Percentiles rank a stretch among this genome's conserved stretches.
Conservation (phyloP, 257 asterid species). For the Solanum verrucosum region DNA sequence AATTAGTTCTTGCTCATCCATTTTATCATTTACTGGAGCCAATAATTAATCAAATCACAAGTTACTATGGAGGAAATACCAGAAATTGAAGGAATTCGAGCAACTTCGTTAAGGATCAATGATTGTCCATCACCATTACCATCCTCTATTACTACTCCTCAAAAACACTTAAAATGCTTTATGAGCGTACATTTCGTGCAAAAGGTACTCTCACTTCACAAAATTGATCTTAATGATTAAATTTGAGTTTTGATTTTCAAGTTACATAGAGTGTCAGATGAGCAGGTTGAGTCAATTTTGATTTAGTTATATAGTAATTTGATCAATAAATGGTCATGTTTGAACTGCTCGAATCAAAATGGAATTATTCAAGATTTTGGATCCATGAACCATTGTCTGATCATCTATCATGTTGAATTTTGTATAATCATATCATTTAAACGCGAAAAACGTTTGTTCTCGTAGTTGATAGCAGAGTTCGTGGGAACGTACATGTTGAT, state of each 20-base stretch:
- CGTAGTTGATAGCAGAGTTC: constrained; percentile 20
- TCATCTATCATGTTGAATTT: not conserved
- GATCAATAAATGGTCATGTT: too few species aligned
- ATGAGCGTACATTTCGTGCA: not conserved
- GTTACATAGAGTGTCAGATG: not conserved
- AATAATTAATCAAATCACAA: not conserved
- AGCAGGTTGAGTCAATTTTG: not conserved
- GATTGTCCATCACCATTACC: not conserved
- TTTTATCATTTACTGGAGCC: not conserved
- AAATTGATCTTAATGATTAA: not conserved
- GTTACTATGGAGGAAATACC: not conserved
- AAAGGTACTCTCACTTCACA: not conserved
- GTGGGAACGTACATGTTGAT: constrained; percentile 24
- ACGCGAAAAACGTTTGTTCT: too few species aligned
- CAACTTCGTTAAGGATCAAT: not conserved
- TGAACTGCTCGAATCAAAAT: not conserved
- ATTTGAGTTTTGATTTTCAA: too few species aligned
- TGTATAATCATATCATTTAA: not conserved
- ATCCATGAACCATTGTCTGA: not conserved
- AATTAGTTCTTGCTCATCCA: not conserved
- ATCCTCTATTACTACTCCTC: not conserved
- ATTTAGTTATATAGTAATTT: not conserved
- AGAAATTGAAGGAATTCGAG: not conserved
- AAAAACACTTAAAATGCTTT: not conserved
- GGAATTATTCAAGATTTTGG: not conserved